Base-by-base conservation (phyloP, 2,329 filamentous ascomycete species). In the Fusarium dimerum region DNA sequence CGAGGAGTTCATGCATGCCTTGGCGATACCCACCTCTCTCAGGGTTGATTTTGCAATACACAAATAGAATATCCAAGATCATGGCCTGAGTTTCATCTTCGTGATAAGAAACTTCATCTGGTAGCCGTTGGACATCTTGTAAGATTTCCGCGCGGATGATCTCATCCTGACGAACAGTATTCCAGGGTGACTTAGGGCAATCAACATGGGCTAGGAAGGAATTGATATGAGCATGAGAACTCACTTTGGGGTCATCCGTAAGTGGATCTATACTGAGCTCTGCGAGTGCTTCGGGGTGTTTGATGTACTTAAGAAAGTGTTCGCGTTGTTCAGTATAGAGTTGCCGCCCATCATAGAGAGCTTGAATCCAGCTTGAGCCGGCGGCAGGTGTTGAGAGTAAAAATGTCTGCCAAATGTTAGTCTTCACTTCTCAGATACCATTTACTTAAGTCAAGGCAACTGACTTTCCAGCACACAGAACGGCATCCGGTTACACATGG, bases 1-100 rank as follows among this genome's bases (percentile, higher is more conserved):
- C 94, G 13, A 97, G 78, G 41, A 99, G 78, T 73, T 99, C 94
- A 69, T 99, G 94, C 93, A 99, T 99, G 11, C 94, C 94, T 74
- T 99, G 94, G n/a, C 94, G 85, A 69, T 99, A 99, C 16, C 85
- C 92, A 15, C 91, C 91, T 48, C 91, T 81, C 61, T 88, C 85
- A 2, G 90, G 90, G 66, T 97, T 90, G 48, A 95, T 81, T 71
- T 96, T 97, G 75, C 92, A 94, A 73, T 92, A 97, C 60, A 99
- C 83, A 71, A 97, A 99, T 34, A 99, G 78, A 32, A 97, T 86
- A 67, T 99, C 90, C 32, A 95, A 75, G 63, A 99, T 86, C 71
- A 90, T 89, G 40, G 79, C 80, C 70, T 97, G 94, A 1, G 89
- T 90, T 13, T 80, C 76, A 12, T 87, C 83, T 61, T 92, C 83